Evolutionary conservation across 441 rosid species (phyloP).

Genomic region (Omphalea diandra): DNA sequence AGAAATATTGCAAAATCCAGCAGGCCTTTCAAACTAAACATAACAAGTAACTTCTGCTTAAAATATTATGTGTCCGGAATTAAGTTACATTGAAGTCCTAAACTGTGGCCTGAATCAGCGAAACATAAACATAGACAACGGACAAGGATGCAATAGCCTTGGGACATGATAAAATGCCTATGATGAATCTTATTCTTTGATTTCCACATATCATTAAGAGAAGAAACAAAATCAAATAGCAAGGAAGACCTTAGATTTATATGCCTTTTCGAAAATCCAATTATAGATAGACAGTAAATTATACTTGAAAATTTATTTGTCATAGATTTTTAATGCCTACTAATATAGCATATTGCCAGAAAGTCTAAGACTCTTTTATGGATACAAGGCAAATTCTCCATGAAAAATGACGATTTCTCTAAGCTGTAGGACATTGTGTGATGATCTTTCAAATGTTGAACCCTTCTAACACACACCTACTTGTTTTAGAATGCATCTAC

Average conservation of each 20-base stretch:
- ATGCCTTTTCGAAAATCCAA: not conserved
- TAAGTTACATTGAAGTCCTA: not conserved
- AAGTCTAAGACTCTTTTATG: not conserved
- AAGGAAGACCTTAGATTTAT: not conserved
- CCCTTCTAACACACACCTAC: too few relatives aligned
- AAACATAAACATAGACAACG: not conserved
- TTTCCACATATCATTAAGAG: not conserved
- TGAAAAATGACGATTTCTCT: too few relatives aligned
- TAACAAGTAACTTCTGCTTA: not conserved
- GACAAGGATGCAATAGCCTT: not conserved
- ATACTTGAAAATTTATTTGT: not conserved
- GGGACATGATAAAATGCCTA: not conserved
- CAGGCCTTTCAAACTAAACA: not conserved
- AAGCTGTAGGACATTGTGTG: too few relatives aligned
- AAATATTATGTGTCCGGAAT: not conserved
- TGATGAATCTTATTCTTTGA: not conserved
- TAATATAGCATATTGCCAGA: not conserved
- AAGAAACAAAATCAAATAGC: not conserved
- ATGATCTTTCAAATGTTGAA: too few relatives aligned
- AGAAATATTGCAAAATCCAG: not conserved
- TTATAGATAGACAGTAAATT: not conserved
- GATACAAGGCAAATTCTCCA: not conserved
- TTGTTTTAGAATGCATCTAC: too few relatives aligned
- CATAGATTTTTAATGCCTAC: conserved; percentile 1
- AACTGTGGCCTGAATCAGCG: not conserved